A percentile compares a stretch with the other conserved stretches of the same genome.
Conservation (phyloP, 805 yeast species). For the Starmerella ratchasimensis region DNA sequence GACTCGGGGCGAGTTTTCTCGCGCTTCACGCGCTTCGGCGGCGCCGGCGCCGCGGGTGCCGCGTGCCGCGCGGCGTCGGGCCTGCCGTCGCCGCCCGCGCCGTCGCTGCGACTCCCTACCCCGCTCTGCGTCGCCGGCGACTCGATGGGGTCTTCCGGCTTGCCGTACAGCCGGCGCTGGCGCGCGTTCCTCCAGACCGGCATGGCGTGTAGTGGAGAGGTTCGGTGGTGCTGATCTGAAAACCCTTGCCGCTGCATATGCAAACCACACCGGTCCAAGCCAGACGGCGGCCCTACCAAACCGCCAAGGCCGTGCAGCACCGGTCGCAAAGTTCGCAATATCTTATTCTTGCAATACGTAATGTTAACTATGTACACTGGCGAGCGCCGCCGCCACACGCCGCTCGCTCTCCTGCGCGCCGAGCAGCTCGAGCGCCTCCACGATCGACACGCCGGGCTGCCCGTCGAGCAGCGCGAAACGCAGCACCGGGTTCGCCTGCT, state of each 20-base stretch:
- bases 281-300: no score
- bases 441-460: conserved; percentile 55
- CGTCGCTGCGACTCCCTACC: not conserved
- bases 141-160: conserved; percentile 16
- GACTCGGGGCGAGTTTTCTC: conserved; percentile 21
- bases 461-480: conserved; percentile 62
- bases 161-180: conserved; percentile 15
- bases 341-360: no score
- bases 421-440: conserved; percentile 40
- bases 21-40: conserved; percentile 19
- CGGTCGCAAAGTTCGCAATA: no score
- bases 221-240: no score
- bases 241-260: no score
- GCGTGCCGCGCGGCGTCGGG: conserved; percentile 1
- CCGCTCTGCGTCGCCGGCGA: no score
- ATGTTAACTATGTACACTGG: no score
- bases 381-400: no score
- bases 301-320: no score
- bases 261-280: no score
- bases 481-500: conserved; percentile 38
- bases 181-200: conserved; percentile 17
- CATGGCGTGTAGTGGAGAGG: conserved; percentile 2
- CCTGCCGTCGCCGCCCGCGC: not conserved
- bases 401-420: no score
- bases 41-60: conserved; percentile 13